Evolutionary conservation across 2,329 filamentous ascomycete species (phyloP).

Genomic region (Aspergillus novoparasiticus): DNA sequence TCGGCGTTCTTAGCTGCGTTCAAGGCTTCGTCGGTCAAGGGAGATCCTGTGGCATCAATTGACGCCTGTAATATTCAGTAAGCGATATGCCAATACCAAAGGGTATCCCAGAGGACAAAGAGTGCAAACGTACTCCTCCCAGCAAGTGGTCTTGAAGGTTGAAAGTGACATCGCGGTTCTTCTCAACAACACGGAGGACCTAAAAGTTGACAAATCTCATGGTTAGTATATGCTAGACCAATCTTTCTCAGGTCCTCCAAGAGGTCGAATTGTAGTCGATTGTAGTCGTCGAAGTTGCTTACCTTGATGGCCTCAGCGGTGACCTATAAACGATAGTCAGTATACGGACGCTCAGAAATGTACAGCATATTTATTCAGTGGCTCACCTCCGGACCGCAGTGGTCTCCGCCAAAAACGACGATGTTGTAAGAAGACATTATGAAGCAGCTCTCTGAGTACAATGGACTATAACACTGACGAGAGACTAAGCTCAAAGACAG

Average conservation of each 20-base stretch:
- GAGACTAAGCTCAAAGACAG: not conserved
- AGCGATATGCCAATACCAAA: not conserved
- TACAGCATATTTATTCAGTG: conserved; percentile 4
- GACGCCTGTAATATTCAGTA: conserved; percentile 64
- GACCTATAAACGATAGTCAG: conserved; percentile 58
- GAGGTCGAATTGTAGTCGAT: not conserved
- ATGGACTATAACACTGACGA: conserved; percentile 2
- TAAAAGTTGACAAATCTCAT: conserved; percentile 36
- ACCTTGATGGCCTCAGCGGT: conserved; percentile 85
- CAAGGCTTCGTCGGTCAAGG: conserved; percentile 82
- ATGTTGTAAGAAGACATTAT: conserved; percentile 74
- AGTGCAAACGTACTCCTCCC: conserved; percentile 73
- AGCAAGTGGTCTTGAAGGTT: conserved; percentile 88
- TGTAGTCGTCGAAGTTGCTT: conserved; percentile 22
- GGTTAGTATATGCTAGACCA: not conserved
- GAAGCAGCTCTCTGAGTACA: conserved; percentile 11
- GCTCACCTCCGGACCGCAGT: conserved; percentile 80
- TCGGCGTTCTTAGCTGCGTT: conserved; percentile 80
- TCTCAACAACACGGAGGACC: conserved; percentile 79
- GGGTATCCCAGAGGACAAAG: not conserved
- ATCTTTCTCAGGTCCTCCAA: too few species aligned
- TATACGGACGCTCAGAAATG: not conserved
- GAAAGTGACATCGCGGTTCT: conserved; percentile 73
- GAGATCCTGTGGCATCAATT: conserved; percentile 77
- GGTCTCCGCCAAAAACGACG: conserved; percentile 80